phyloP scores from a whole-genome alignment of 2,329 filamentous ascomycete species.

The Rasamsonia emersonii region DNA sequence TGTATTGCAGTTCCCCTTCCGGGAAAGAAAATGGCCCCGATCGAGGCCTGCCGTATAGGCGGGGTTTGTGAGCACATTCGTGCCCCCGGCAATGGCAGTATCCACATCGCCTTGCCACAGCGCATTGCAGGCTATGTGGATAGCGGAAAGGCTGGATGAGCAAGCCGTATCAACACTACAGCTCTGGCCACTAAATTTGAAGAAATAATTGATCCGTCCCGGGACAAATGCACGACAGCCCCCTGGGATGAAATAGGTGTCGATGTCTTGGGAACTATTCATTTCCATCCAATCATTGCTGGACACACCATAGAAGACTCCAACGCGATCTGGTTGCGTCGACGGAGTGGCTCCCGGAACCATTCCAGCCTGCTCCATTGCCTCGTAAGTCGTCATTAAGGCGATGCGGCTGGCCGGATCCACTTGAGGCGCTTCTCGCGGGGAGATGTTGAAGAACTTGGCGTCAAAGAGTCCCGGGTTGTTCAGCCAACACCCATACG shows the following conservation, averaged over 20 bases:
- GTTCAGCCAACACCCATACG: constrained; percentile 29
- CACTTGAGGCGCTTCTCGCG: constrained; percentile 65
- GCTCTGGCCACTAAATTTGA: constrained; percentile 65
- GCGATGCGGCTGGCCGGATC: constrained; percentile 71
- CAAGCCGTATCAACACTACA: constrained; percentile 68
- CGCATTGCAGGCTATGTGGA: constrained; percentile 62
- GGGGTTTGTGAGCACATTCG: constrained; percentile 66
- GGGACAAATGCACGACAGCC: constrained; percentile 53
- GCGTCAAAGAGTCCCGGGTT: constrained; percentile 27
- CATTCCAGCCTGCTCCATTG: constrained; percentile 69
- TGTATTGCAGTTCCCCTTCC: constrained; percentile 39
- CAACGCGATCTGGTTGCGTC: constrained; percentile 58
- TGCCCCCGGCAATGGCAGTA: constrained; percentile 68
- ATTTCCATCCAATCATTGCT: constrained; percentile 60
- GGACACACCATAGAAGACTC: constrained; percentile 64
- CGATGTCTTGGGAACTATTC: constrained; percentile 61
- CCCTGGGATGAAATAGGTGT: constrained; percentile 58
- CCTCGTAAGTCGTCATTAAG: constrained; percentile 66
- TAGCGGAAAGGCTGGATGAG: constrained; percentile 62
- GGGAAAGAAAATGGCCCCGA: constrained; percentile 34
- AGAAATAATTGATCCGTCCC: constrained; percentile 64
- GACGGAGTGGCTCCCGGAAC: constrained; percentile 62
- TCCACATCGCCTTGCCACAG: constrained; percentile 68
- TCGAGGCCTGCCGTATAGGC: constrained; percentile 68
- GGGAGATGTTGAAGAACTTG: constrained; percentile 44